These are phyloP conservation scores for Chaetomium sp. DNA, from an alignment of 2,329 filamentous ascomycete species.

Conservation along the genomic window DNA sequence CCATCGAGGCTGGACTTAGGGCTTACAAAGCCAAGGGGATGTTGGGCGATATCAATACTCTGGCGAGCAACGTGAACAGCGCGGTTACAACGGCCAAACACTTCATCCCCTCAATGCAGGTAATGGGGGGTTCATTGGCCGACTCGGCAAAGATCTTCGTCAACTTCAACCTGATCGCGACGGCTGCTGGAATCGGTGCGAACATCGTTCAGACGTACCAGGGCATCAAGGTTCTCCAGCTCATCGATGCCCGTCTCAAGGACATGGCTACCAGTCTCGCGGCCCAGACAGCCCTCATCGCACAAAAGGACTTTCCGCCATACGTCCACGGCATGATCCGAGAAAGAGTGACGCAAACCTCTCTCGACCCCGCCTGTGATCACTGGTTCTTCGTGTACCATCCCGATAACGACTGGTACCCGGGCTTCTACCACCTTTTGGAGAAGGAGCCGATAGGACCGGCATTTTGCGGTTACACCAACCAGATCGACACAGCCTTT, in stretches of 20 bases:
- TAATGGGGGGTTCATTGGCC: not conserved
- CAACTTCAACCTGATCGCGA: not conserved
- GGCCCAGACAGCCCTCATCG: not conserved
- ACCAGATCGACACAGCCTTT: not conserved
- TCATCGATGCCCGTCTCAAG: not conserved
- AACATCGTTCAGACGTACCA: not conserved
- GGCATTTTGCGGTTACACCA: not conserved
- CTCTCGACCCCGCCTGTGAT: not conserved
- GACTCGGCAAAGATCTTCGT: not conserved
- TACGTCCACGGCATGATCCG: not conserved
- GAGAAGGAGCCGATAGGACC: not conserved
- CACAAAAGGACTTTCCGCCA: not conserved
- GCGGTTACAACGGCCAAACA: not conserved
- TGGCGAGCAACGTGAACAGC: not conserved
- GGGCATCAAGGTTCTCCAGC: not conserved
- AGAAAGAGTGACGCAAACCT: not conserved
- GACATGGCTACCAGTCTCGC: not conserved
- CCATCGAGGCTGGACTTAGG: not conserved
- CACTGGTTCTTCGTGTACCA: not conserved
- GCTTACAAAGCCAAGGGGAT: not conserved
- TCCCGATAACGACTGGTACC: not conserved
- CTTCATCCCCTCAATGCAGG: not conserved
- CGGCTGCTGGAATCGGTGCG: not conserved
- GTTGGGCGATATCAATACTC: not conserved
- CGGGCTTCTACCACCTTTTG: not conserved